A percentile compares a stretch with the other conserved stretches of the same genome.
Evolutionary conservation across 2,329 filamentous ascomycete genomes (phyloP).

Genomic region (Scedosporium apiospermum): DNA sequence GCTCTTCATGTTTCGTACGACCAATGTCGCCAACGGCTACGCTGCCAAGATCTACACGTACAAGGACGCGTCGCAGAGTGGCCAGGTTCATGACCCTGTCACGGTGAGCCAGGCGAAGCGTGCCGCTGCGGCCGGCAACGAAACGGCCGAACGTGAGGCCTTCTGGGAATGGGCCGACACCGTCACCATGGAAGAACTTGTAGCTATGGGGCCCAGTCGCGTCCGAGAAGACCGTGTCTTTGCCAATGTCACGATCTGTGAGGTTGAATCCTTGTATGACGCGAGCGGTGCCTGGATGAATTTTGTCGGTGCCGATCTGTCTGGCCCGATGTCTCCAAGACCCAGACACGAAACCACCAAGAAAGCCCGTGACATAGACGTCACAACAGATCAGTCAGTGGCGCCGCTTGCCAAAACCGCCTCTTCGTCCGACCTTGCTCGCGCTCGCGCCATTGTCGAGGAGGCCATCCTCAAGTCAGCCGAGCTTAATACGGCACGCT

Average conservation of each 20-base stretch:
- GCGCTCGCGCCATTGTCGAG: conserved; percentile 11
- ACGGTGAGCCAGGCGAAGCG: too few relatives aligned
- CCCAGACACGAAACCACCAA: conserved; percentile 2
- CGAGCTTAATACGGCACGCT: conserved; percentile 12
- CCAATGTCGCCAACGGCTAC: not conserved
- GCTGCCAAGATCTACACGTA: not conserved
- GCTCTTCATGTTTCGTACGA: conserved; percentile 2
- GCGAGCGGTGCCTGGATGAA: not conserved
- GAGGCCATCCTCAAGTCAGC: conserved; percentile 10
- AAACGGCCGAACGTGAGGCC: too few relatives aligned
- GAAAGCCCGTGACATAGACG: too few relatives aligned
- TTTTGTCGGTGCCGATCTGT: not conserved
- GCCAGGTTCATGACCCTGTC: too few relatives aligned
- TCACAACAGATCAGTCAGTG: too few relatives aligned
- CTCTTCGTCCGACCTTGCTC: conserved; percentile 4
- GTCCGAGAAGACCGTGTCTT: too few relatives aligned
- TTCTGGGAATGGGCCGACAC: too few relatives aligned
- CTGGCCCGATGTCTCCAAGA: not conserved
- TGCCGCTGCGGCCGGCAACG: too few relatives aligned
- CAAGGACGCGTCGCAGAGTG: too few relatives aligned
- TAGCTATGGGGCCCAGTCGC: too few relatives aligned
- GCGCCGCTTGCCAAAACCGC: not conserved
- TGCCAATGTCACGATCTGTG: not conserved
- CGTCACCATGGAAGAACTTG: too few relatives aligned
- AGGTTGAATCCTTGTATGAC: not conserved